phyloP scores from a whole-genome alignment of 2,329 filamentous ascomycete species.

The Celoporthe dispersa region DNA sequence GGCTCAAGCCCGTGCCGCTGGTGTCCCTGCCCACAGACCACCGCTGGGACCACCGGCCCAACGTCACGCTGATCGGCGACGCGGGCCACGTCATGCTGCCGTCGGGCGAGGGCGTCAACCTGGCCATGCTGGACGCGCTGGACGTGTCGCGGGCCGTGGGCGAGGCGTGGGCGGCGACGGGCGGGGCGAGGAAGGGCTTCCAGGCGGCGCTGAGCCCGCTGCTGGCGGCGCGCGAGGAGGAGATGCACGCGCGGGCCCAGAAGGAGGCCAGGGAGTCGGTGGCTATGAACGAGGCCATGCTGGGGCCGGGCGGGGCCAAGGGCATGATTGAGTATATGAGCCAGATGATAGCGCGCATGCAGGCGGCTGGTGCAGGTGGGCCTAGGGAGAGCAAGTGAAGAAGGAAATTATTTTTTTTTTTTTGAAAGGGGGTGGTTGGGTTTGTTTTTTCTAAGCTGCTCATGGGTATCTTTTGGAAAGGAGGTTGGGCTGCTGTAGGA shows the following conservation, averaged over 20 bases:
- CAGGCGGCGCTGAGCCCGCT: constrained; percentile 29
- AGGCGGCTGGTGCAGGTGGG: background rate
- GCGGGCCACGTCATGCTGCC: constrained; percentile 59
- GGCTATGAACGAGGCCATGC: constrained; percentile 27
- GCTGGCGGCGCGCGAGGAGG: constrained; percentile 35
- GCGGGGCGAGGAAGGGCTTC: constrained; percentile 18
- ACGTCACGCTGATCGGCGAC: constrained; percentile 58
- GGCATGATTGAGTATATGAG: constrained; percentile 22
- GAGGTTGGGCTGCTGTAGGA: too few relatives aligned
- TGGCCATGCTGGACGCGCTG: constrained; percentile 55
- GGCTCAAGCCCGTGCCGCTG: constrained; percentile 35
- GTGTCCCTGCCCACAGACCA: constrained; percentile 49
- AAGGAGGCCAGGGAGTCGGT: constrained; percentile 28
- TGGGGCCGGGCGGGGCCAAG: constrained; percentile 26
- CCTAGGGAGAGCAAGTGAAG: too few relatives aligned
- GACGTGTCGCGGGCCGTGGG: constrained; percentile 44
- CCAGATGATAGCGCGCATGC: background rate
- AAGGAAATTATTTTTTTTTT: background rate
- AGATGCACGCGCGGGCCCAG: constrained; percentile 29
- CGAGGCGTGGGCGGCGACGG: constrained; percentile 13
- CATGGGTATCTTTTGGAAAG: too few relatives aligned
- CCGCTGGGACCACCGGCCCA: constrained; percentile 45
- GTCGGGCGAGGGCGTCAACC: constrained; percentile 59
- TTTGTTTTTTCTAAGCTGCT: too few relatives aligned
- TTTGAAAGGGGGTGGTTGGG: too few relatives aligned